phyloP scores from a whole-genome alignment of 805 yeast species.

The Wickerhamomyces pijperi region DNA sequence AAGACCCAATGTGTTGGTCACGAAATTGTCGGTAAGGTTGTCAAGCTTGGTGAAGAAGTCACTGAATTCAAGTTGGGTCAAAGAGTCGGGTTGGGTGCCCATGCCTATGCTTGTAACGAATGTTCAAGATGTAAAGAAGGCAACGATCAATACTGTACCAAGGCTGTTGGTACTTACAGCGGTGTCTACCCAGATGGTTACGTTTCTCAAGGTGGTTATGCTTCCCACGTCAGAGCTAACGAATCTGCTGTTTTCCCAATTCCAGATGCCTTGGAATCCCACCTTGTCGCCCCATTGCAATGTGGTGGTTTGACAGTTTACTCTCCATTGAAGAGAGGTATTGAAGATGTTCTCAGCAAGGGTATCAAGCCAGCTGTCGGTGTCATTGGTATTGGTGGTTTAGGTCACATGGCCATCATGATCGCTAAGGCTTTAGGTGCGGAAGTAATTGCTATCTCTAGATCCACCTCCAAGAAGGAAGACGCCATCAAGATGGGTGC shows the following conservation, averaged over 20 bases:
- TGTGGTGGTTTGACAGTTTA: slow-evolving; percentile 72
- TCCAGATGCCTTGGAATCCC: slow-evolving; percentile 42
- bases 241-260: slow-evolving; percentile 54
- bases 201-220: slow-evolving; percentile 54
- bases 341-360: slow-evolving; percentile 11
- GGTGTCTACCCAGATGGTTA: slow-evolving; percentile 33
- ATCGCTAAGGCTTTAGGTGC: slow-evolving; percentile 53
- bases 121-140: slow-evolving; percentile 48
- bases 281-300: slow-evolving; percentile 57
- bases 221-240: slow-evolving; percentile 54
- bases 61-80: slow-evolving; percentile 48
- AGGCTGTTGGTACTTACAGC: slow-evolving; percentile 40
- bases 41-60: slow-evolving; percentile 49
- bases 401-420: slow-evolving; percentile 45
- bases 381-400: slow-evolving; percentile 45
- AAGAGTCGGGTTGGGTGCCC: slow-evolving; percentile 76
- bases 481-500: slow-evolving; percentile 43
- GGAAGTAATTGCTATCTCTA: slow-evolving; percentile 44
- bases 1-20: slow-evolving; percentile 51
- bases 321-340: slow-evolving; percentile 47
- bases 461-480: slow-evolving; percentile 35
- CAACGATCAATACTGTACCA: slow-evolving; percentile 48
- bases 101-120: slow-evolving; percentile 43
- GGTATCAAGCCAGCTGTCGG: slow-evolving; percentile 31
- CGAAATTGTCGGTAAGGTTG: slow-evolving; percentile 52